Percentiles rank a stretch among this genome's conserved stretches.
Evolutionary conservation across 345 rosid genomes (phyloP).

Genomic region (Eucalyptus leucophloia): DNA sequence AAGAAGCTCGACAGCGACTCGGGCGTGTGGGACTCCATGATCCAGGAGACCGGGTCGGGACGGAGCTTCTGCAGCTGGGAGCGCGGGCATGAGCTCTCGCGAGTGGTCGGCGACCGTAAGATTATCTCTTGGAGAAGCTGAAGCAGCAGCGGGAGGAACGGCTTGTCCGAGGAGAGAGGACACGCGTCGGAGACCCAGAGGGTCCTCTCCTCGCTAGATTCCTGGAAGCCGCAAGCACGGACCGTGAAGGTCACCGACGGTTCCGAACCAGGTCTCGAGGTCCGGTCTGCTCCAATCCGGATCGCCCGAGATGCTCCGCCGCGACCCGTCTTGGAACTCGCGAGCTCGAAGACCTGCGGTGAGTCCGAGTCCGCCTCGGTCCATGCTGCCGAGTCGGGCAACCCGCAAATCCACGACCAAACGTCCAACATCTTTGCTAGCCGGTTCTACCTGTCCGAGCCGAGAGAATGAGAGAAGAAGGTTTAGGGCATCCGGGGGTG

Average conservation of each 20-base stretch:
- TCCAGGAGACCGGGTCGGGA: constrained; percentile 64
- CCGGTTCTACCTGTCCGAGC: neutral
- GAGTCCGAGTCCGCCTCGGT: constrained; percentile 13
- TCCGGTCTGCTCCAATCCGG: neutral
- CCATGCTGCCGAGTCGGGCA: constrained; percentile 17
- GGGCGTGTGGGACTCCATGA: constrained; percentile 70
- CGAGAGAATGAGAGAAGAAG: neutral
- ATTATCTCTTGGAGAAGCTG: constrained; percentile 72
- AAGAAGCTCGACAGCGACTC: constrained; percentile 73
- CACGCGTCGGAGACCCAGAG: constrained; percentile 76
- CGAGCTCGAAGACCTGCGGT: constrained; percentile 22
- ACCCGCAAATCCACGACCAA: constrained; percentile 80
- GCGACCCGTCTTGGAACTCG: neutral
- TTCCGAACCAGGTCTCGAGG: neutral
- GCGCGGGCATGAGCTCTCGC: constrained; percentile 38
- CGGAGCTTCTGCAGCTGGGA: constrained; percentile 44
- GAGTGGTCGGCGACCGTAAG: constrained; percentile 37
- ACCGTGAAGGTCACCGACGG: constrained; percentile 25
- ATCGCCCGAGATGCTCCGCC: constrained; percentile 19
- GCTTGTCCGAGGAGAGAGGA: constrained; percentile 50
- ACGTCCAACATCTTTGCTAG: constrained; percentile 25
- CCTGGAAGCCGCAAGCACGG: constrained; percentile 26
- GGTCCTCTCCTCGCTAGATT: constrained; percentile 1
- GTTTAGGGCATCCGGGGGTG: neutral
- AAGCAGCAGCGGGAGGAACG: constrained; percentile 61